A percentile compares a stretch with the other conserved stretches of the same genome.
Conservation (phyloP, 1,139 yeast genomes). For the Saccharomyces uvarum region DNA sequence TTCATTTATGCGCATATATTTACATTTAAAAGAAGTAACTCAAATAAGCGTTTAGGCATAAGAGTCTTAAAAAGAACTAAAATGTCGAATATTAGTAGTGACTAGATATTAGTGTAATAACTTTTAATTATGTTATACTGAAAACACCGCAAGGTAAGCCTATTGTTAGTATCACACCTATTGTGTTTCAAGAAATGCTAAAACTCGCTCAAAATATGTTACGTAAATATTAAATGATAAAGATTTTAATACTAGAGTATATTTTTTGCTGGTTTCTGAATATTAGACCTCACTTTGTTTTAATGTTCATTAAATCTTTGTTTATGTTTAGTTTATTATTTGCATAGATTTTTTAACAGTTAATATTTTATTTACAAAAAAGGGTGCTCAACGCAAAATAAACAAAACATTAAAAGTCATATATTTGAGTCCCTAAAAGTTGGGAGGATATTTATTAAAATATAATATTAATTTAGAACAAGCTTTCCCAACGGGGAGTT, state of each 20-base stretch:
- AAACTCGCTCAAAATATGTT: neutral
- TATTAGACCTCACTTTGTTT: neutral
- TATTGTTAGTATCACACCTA: neutral
- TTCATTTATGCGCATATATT: slow-evolving; percentile 5
- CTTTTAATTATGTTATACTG: neutral
- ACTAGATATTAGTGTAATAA: neutral
- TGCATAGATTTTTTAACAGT: neutral
- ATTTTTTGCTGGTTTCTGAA: neutral
- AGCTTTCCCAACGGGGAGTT: neutral
- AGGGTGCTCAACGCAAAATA: neutral
- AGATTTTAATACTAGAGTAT: neutral
- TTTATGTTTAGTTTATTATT: neutral
- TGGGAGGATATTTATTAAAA: too few relatives aligned
- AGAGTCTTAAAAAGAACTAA: neutral
- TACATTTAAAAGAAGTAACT: too few relatives aligned
- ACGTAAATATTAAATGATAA: neutral
- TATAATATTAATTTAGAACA: too few relatives aligned
- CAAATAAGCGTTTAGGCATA: neutral
- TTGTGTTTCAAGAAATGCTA: neutral
- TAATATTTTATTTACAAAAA: too few relatives aligned
- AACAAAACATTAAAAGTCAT: neutral
- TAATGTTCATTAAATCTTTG: neutral
- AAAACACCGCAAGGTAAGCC: neutral
- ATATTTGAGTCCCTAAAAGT: neutral
- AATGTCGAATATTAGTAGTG: neutral